Evolutionary conservation across 352 stramenopile species (phyloP).

Genomic region (Discostella stelligera): DNA sequence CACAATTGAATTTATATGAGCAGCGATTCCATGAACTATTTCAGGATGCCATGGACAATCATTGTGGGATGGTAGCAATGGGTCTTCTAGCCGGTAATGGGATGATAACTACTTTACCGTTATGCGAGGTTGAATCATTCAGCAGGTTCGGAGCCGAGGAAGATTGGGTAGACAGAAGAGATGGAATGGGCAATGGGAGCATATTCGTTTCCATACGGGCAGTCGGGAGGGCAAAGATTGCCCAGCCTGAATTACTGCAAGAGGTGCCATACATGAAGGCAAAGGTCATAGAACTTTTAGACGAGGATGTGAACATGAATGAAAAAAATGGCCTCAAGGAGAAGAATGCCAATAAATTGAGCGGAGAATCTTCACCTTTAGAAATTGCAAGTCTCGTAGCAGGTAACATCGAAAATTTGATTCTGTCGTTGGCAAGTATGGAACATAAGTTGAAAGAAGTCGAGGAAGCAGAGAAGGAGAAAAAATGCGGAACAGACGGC

Average conservation of each 20-base stretch:
- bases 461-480: constrained; percentile 17
- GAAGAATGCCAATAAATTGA: constrained; percentile 33
- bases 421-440: constrained; percentile 48
- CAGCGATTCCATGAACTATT: constrained; percentile 68
- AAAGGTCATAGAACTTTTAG: constrained; percentile 56
- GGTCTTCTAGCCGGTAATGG: constrained; percentile 58
- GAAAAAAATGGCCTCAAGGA: constrained; percentile 46
- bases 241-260: constrained; percentile 51
- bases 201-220: constrained; percentile 74
- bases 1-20: constrained; percentile 76
- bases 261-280: constrained; percentile 63
- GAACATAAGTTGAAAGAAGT: constrained; percentile 34
- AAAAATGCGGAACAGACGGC: neutral
- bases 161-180: constrained; percentile 27
- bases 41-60: constrained; percentile 53
- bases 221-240: constrained; percentile 56
- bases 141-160: constrained; percentile 48
- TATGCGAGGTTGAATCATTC: constrained; percentile 78
- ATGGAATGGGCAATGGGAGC: constrained; percentile 52
- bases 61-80: constrained; percentile 65
- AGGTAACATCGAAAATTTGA: constrained; percentile 59
- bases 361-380: constrained; percentile 23
- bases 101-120: constrained; percentile 70
- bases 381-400: constrained; percentile 58
- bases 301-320: constrained; percentile 48